Base-by-base conservation (phyloP, 805 yeast genomes). In the Saturnispora halmiae region DNA sequence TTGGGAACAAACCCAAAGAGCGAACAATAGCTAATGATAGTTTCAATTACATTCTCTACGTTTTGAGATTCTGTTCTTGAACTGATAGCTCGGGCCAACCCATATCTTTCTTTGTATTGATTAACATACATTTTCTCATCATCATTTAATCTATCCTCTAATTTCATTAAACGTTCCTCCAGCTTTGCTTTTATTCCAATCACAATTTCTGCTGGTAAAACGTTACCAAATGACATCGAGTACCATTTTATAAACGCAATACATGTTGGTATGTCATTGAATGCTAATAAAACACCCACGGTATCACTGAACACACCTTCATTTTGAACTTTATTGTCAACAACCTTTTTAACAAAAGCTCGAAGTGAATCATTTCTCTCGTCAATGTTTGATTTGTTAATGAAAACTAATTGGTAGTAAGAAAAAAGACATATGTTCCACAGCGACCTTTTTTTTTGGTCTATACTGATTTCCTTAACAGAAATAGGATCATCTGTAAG, bases 211-310 rank as follows among this genome's bases (percentile, higher is more conserved):
- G 32, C 13, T 7, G 25, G n/a, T 21, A 40, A 5, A 14, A 14
- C 15, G 9, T n/a, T 10, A 21, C 27, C 31, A 18, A 30, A 34
- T 13, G 27, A 21, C 7, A 3, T 2, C n/a, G 26, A 29, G 22
- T 40, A 34, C 42, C 42, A 40, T 9, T 34, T 34, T 13, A 34
- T 19, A 22, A 40, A 40, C 13, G 42, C 42, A 34, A 40, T 40
- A 20, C 36, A 34, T 5, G 34, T 34, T 6, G 42, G 38, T 10
- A 27, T 16, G 36, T 58, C 62, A 9, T 58, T 55, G 40, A 46
- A 59, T 2, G 48, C 51, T 33, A 59, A 18, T 20, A 59, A 51
- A 1, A 59, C 49, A 7, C 44, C 44, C 22, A 44, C 37, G 0
- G 46, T 34, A 27, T 45, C 48, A 15, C 42, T 35, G 18, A 45